phyloP scores from a whole-genome alignment of 768 basidiomycete genomes.

The Rhizopogon salebrosus region DNA sequence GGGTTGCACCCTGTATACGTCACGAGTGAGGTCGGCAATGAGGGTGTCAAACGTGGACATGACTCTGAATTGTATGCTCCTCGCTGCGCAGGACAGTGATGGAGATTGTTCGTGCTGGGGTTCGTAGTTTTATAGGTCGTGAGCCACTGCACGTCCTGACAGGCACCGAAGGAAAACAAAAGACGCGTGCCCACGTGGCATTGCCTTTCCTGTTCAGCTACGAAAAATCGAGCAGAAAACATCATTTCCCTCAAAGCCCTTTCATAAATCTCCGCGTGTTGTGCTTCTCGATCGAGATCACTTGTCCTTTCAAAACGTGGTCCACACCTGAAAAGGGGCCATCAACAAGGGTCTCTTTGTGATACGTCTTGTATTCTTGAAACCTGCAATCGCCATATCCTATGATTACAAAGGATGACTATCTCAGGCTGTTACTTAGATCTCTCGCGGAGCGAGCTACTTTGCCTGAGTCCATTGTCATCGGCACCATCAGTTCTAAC shows the following conservation, averaged over 20 bases:
- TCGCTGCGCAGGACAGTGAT: slow-evolving; percentile 1
- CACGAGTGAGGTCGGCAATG: slow-evolving; percentile 80
- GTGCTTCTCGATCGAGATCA: background rate
- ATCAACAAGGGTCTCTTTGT: background rate
- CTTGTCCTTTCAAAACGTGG: background rate
- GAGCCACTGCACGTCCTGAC: background rate
- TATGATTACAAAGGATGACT: background rate
- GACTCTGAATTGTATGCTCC: slow-evolving; percentile 14
- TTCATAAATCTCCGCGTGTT: background rate
- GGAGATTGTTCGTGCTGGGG: slow-evolving; percentile 1
- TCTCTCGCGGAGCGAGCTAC: too few species aligned
- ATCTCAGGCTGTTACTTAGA: too few species aligned
- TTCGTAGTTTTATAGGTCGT: slow-evolving; percentile 4
- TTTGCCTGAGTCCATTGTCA: background rate
- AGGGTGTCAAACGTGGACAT: slow-evolving; percentile 82
- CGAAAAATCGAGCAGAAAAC: background rate
- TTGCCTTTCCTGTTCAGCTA: slow-evolving; percentile 1
- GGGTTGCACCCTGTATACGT: slow-evolving; percentile 80
- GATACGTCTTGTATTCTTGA: too few species aligned
- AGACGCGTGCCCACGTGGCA: slow-evolving; percentile 21
- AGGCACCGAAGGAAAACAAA: slow-evolving; percentile 10
- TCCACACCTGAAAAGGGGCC: background rate
- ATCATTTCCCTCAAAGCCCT: background rate
- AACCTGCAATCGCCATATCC: background rate
- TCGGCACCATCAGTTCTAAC: background rate